These are phyloP conservation scores for Alternaria burnsii DNA, from an alignment of 2,329 filamentous ascomycete genomes.

Conservation along the genomic window DNA sequence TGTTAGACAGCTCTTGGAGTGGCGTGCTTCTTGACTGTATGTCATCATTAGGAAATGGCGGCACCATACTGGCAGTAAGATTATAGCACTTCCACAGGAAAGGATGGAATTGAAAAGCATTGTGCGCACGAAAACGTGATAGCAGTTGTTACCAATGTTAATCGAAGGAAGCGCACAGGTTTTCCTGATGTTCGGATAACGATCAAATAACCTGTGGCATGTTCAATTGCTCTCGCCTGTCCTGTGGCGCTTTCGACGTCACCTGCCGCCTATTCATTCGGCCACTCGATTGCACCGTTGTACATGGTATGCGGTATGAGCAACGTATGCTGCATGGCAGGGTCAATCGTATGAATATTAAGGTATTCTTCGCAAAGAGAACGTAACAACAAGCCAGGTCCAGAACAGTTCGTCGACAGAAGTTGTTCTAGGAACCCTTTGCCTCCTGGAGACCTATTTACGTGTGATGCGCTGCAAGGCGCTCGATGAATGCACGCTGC, in stretches of 20 bases:
- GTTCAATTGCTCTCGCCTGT: background rate
- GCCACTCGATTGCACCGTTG: background rate
- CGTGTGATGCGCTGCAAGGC: background rate
- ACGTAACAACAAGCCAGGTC: background rate
- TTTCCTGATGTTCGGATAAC: background rate
- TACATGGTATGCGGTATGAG: background rate
- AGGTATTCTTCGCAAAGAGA: background rate
- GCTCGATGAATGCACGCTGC: conserved; percentile 1
- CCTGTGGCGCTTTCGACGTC: background rate
- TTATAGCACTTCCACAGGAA: background rate
- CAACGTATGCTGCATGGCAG: background rate
- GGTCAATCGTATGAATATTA: background rate
- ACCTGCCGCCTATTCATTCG: background rate
- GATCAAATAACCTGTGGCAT: background rate
- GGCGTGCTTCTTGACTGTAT: background rate
- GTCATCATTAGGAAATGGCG: background rate
- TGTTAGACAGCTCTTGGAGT: background rate
- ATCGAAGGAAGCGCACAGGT: background rate
- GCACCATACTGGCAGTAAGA: background rate
- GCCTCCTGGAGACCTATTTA: background rate
- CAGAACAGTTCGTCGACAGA: background rate
- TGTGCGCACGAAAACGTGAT: background rate
- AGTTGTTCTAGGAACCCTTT: background rate
- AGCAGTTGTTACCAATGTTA: background rate
- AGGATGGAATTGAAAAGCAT: background rate